Base-by-base conservation (phyloP, 495 filamentous ascomycete genomes). In the Penicillium canescens region DNA sequence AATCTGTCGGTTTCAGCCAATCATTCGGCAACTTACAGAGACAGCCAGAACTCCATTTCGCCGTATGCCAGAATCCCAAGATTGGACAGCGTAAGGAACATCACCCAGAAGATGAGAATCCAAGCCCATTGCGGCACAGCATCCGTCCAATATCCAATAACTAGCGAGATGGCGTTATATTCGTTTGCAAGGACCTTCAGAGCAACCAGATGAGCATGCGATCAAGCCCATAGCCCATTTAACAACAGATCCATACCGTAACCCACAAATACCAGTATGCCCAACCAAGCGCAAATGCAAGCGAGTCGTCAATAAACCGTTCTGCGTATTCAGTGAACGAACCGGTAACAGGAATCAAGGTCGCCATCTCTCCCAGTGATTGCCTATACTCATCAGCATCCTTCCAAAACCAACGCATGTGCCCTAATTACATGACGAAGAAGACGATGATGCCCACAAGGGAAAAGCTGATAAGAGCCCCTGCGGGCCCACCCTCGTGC, bases 11-110 rank as follows among this genome's bases (percentile, higher is more conserved):
- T 12, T 11, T 18, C 43, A 37, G 2, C 0, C 12, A 34, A 24
- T 6, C 9, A 21, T 16, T 9, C 4, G n/a, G 11, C 28, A 3
- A 54, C 60, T 21, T 46, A 73, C 67, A 70, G 38, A 11, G 69
- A 70, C 24, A 78, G 61, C 56, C 72, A 69, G 51, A 82, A 82
- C 48, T 78, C 77, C 57, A 74, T 67, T 66, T 91, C 87, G 11
- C 85, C 87, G 55, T 88, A 91, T 36, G 85, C 86, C 3, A 82
- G 72, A 20, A 87, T 83, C 12, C 86, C 86, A 40, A 78, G 62
- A 49, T 71, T 65, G 3, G 69, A 82, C 3, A 79, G 57, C 2
- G 48, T 59, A 4, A 70, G 48, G 46, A 74, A 74, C 47, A 82
- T 43, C 9, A 78, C 73, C 85, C 85, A 88, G 58, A 87, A 84